Conservation (phyloP, 306 rosid genomes). For the Malus fusca region DNA sequence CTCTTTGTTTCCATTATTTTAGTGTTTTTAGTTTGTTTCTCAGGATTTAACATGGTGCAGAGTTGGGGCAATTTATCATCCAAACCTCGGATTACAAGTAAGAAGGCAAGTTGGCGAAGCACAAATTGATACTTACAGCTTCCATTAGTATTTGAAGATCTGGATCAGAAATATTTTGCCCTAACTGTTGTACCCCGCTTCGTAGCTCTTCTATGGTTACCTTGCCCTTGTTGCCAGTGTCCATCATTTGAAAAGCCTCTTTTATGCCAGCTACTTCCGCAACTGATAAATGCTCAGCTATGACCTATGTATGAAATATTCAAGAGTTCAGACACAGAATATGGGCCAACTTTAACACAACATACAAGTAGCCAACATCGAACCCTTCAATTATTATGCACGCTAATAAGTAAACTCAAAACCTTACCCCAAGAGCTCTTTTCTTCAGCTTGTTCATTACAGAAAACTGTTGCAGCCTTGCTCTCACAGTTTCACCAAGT, state of each 20-base stretch:
- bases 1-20: neutral
- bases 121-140: conserved; percentile 35
- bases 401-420: neutral
- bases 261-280: conserved; percentile 61
- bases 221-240: conserved; percentile 35
- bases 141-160: conserved; percentile 53
- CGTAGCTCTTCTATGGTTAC: conserved; percentile 44
- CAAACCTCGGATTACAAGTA: neutral
- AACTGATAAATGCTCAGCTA: conserved; percentile 51
- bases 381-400: neutral
- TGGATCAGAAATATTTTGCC: conserved; percentile 49
- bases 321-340: neutral
- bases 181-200: conserved; percentile 39
- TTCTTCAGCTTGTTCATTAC: conserved; percentile 59
- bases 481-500: conserved; percentile 55
- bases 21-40: neutral
- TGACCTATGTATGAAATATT: conserved; percentile 27
- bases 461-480: conserved; percentile 54
- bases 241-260: conserved; percentile 54
- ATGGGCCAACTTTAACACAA: neutral
- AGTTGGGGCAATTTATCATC: neutral
- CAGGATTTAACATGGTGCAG: neutral
- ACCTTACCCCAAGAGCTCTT: conserved; percentile 51
- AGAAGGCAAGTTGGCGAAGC: neutral
- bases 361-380: neutral